Base-by-base conservation (phyloP, 1,284 basidiomycete genomes). In the Ganoderma lingzhi region DNA sequence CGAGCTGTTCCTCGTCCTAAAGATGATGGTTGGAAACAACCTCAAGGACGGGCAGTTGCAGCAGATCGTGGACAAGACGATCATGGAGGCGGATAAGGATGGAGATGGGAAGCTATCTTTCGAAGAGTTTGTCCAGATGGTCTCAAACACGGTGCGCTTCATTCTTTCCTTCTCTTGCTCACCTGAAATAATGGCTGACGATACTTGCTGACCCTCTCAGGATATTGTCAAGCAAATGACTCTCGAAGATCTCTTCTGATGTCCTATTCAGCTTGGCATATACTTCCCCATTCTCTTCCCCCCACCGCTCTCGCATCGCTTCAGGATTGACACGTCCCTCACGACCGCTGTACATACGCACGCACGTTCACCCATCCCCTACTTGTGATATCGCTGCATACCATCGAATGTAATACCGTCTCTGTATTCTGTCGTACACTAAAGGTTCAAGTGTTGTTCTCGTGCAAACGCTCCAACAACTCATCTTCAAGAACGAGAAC, bases 1-100 rank as follows among this genome's bases (percentile, higher is more conserved):
- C 68, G 97, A 99, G 83, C 88, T 99, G 60, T 99, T 99, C 84
- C 85, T 99, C 64, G 97, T 99, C 51, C 85, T 99, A 73, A 99
- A 99, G 87, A 99, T 99, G 96, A 99, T 99, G 97, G 98, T 99
- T 58, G 97, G 97, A 44, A 99, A 95, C 81, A 99, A 99, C 82
- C 84, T 99, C 77, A 99, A 99, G 93, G 98, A 99, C 82, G 95
- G 98, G 80, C 98, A 99, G 85, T 84, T 99, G 73, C 98, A 99
- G 81, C 97, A 99, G 82, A 99, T 99, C 74, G 98, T 99, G 12
- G 98, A 99, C 83, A 99, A 99, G 86, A 99, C 97, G 19, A 99
- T 99, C 80, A 97, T 99, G 96, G 97, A 99, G 83, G 97, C 97
- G 19, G 97, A 99, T 80, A 94, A 96, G 80, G 96, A 99, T 78